phyloP scores from a whole-genome alignment of 495 filamentous ascomycete species.

The Trichoderma gamsii region DNA sequence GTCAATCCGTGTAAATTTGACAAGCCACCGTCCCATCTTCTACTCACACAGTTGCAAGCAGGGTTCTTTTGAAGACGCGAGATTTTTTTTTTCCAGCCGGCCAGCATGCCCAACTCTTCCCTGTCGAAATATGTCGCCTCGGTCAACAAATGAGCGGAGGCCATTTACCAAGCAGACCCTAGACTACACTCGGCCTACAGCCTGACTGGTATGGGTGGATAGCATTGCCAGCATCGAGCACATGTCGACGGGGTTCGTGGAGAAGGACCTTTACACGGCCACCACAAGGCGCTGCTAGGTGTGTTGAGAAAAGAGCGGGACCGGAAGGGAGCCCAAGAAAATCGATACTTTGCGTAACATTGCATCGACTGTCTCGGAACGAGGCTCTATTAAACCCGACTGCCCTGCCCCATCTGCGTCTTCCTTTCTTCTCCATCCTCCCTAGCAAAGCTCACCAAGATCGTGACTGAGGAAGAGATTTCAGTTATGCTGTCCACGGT shows the following conservation, averaged over 20 bases:
- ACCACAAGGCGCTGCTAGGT: neutral
- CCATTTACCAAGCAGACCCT: neutral
- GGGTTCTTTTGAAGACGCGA: neutral
- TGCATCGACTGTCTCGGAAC: slow-evolving; percentile 3
- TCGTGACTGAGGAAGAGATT: neutral
- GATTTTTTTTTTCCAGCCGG: neutral
- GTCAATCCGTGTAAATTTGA: too few species aligned
- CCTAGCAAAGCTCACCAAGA: neutral
- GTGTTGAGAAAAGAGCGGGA: neutral
- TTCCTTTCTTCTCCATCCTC: neutral
- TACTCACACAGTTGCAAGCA: neutral
- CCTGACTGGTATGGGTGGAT: neutral
- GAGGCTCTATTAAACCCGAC: slow-evolving; percentile 3
- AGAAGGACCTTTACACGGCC: neutral
- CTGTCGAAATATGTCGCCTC: neutral
- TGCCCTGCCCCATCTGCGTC: neutral
- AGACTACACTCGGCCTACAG: neutral
- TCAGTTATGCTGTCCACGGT: neutral
- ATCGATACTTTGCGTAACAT: neutral
- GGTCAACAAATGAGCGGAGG: neutral
- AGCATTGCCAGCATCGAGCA: neutral
- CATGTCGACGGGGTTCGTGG: neutral
- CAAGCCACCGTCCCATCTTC: too few species aligned
- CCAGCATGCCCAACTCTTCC: neutral
- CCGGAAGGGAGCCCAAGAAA: neutral